A percentile compares a stretch with the other conserved stretches of the same genome.
Conservation (phyloP, 768 basidiomycete species). For the Leccinum incarnatum region DNA sequence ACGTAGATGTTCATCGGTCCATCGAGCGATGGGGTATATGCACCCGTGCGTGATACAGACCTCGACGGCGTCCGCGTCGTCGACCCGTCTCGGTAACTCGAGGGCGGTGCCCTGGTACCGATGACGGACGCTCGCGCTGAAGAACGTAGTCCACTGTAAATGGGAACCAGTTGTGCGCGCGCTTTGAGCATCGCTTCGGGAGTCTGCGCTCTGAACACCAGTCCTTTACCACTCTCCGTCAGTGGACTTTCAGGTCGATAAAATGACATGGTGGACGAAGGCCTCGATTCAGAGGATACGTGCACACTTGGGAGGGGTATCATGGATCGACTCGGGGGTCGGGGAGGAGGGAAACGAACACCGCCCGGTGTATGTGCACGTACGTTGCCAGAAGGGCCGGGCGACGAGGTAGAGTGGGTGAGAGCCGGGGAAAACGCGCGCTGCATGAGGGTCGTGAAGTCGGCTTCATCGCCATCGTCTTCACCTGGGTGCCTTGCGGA, state of each 20-base stretch:
- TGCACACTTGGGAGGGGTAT: conserved; percentile 78
- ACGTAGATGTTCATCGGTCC: conserved; percentile 59
- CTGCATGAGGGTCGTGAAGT: conserved; percentile 44
- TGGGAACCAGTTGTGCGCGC: conserved; percentile 56
- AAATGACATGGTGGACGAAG: conserved; percentile 69
- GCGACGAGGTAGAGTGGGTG: conserved; percentile 47
- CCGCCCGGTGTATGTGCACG: conserved; percentile 42
- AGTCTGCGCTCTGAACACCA: conserved; percentile 57
- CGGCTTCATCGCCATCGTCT: conserved; percentile 45
- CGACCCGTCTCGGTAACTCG: conserved; percentile 67
- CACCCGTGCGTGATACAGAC: conserved; percentile 62
- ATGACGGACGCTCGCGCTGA: conserved; percentile 38
- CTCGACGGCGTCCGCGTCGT: conserved; percentile 59
- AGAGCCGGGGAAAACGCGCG: conserved; percentile 62
- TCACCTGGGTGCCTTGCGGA: conserved; percentile 49
- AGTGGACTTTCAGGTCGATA: conserved; percentile 56
- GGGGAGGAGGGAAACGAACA: conserved; percentile 49
- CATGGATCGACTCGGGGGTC: conserved; percentile 81
- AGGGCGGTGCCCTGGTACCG: conserved; percentile 57
- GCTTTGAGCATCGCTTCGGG: conserved; percentile 63
- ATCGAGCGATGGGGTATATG: conserved; percentile 59
- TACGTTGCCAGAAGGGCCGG: conserved; percentile 26
- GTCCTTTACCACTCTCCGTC: conserved; percentile 32
- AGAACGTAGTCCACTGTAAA: conserved; percentile 47
- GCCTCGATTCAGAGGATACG: conserved; percentile 65